Conservation (phyloP, 75 land plant species). For the Selaginella moellendorffii region DNA sequence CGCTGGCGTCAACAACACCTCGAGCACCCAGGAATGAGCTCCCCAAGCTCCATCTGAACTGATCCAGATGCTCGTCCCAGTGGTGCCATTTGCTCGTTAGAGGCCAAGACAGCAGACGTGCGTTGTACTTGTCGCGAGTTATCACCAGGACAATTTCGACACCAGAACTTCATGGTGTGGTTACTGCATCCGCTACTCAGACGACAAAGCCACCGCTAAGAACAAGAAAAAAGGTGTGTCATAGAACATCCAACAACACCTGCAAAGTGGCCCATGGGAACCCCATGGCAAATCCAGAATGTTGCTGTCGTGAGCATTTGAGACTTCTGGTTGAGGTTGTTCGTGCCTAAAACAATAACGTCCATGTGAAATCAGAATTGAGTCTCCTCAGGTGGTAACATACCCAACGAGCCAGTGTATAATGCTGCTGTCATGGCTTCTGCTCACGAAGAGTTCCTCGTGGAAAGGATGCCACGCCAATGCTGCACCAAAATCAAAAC, state of each 20-base stretch:
- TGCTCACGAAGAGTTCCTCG: constrained; percentile 97
- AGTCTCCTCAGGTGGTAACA: no score
- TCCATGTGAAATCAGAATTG: background rate
- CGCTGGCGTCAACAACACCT: constrained; percentile 63
- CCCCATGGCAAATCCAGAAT: constrained; percentile 98
- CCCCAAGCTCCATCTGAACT: constrained; percentile 42
- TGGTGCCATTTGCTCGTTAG: constrained; percentile 43
- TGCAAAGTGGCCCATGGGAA: constrained; percentile 99
- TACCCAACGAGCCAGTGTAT: constrained; percentile 99
- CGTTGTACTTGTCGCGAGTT: constrained; percentile 49
- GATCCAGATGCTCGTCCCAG: constrained; percentile 15
- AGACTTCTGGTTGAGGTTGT: constrained; percentile 74
- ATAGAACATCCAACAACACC: constrained; percentile 28
- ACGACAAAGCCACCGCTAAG: no score
- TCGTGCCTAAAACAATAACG: constrained; percentile 70
- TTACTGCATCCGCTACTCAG: constrained; percentile 99
- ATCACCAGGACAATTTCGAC: constrained; percentile 96
- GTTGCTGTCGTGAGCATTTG: constrained; percentile 80
- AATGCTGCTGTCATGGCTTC: constrained; percentile 90
- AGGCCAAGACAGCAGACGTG: background rate
- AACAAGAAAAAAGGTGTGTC: background rate
- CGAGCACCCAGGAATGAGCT: constrained; percentile 52
- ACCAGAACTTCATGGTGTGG: constrained; percentile 97
- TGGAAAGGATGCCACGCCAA: constrained; percentile 99
- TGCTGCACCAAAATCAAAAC: constrained; percentile 32